Evolutionary conservation across 495 filamentous ascomycete genomes (phyloP).

Genomic region (Stereocaulon alpinum): DNA sequence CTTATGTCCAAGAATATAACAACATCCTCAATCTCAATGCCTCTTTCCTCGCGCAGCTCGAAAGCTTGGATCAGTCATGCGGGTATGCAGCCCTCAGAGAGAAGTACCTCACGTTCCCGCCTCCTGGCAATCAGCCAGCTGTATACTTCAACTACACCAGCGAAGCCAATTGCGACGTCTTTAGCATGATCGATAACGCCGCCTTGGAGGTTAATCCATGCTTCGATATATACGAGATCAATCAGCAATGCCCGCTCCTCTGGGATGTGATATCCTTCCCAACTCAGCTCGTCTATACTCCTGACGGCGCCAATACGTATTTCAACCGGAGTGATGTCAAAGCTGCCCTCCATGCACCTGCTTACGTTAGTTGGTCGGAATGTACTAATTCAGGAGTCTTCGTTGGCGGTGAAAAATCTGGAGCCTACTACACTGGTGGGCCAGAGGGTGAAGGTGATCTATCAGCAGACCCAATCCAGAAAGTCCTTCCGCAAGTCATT

Average conservation of each 20-base stretch:
- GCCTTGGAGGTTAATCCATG: constrained; percentile 45
- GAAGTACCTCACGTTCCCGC: constrained; percentile 46
- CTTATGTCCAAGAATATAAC: constrained; percentile 38
- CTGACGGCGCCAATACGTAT: constrained; percentile 39
- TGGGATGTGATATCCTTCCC: constrained; percentile 43
- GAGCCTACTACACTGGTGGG: constrained; percentile 25
- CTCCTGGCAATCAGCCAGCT: constrained; percentile 30
- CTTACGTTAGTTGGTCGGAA: constrained; percentile 32
- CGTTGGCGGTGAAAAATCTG: constrained; percentile 25
- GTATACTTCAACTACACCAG: constrained; percentile 33
- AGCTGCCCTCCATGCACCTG: constrained; percentile 44
- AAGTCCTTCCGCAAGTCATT: constrained; percentile 45
- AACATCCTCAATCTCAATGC: constrained; percentile 49
- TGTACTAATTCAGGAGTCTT: constrained; percentile 36
- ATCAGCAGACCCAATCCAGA: constrained; percentile 39
- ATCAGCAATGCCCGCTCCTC: constrained; percentile 33
- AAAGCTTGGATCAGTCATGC: constrained; percentile 40
- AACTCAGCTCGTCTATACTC: constrained; percentile 30
- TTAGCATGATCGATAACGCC: constrained; percentile 37
- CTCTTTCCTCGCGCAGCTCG: constrained; percentile 39
- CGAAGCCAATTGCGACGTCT: constrained; percentile 45
- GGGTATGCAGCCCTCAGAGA: constrained; percentile 46
- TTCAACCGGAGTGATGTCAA: constrained; percentile 50
- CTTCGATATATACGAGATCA: constrained; percentile 50
- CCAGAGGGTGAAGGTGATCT: constrained; percentile 22